Percentiles rank a stretch among this genome's conserved stretches.
Conservation (phyloP, 441 rosid genomes). For the Caryocar brasiliense region DNA sequence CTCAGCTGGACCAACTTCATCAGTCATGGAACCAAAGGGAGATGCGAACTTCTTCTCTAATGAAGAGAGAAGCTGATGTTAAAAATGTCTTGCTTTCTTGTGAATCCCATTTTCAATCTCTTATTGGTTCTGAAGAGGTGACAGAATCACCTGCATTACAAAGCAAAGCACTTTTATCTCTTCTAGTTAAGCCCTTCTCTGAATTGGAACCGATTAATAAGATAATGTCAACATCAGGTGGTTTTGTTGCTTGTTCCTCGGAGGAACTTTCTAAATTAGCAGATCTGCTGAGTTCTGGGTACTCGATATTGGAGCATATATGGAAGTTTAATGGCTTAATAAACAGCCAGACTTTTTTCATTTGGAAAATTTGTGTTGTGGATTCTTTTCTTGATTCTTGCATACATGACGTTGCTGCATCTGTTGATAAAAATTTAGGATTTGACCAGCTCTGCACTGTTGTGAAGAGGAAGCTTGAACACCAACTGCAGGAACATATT, state of each 20-base stretch:
- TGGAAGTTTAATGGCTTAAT: slow-evolving; percentile 66
- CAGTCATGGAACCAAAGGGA: slow-evolving; percentile 88
- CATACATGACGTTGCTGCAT: slow-evolving; percentile 70
- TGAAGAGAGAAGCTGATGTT: slow-evolving; percentile 62
- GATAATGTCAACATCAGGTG: slow-evolving; percentile 37
- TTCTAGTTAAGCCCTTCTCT: slow-evolving; percentile 55
- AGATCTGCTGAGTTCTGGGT: slow-evolving; percentile 53
- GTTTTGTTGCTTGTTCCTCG: slow-evolving; percentile 33
- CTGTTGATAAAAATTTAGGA: slow-evolving; percentile 74
- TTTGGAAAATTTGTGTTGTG: slow-evolving; percentile 79
- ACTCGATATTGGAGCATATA: slow-evolving; percentile 45
- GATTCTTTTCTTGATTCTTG: slow-evolving; percentile 87
- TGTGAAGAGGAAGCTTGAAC: slow-evolving; percentile 72
- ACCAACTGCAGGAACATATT: slow-evolving; percentile 70
- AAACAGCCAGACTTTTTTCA: slow-evolving; percentile 64
- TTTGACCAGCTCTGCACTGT: slow-evolving; percentile 78
- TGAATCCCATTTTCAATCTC: slow-evolving; percentile 57
- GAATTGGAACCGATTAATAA: slow-evolving; percentile 66
- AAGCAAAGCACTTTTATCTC: slow-evolving; percentile 55
- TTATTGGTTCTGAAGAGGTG: slow-evolving; percentile 43
- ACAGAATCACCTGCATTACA: slow-evolving; percentile 41
- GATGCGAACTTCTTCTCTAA: slow-evolving; percentile 51
- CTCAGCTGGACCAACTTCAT: slow-evolving; percentile 79
- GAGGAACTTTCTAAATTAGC: slow-evolving; percentile 41
- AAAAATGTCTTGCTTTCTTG: slow-evolving; percentile 50